Evolutionary conservation across 352 stramenopile species (phyloP), one percentile per base, ranked within the genome.

Genomic region (Thraustochytrium sp.): DNA sequence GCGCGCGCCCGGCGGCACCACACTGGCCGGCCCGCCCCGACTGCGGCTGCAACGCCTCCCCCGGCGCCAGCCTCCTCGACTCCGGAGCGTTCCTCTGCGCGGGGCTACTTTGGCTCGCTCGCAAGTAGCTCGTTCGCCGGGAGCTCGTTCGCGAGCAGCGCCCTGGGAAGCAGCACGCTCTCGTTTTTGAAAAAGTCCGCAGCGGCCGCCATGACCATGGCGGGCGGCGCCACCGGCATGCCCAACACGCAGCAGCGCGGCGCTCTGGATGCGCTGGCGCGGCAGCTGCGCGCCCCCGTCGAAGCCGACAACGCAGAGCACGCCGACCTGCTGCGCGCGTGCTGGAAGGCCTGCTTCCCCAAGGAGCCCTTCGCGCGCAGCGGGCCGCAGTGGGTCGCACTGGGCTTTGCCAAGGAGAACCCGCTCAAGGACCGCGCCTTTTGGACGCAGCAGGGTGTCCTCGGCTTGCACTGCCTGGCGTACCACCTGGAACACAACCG

Each of bases 161-260:
- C 42, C 37, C 34, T 80, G 8, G 68, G 68, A 4, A 51, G n/a
- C 18, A 55, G n/a, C 23, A 51, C 40, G 16, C 31, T 46, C 53
- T 44, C 44, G 26, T 80, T 80, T 26, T 80, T 80, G 68, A 80
- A 80, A 51, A 80, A 80, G 68, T 61, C 68, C 18, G 68, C 46
- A 4, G 9, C 76, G 68, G 68, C 68, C 8, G 68, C 68, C 46
- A 80, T 80, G 44, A 36, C 48, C 1, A 36, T 42, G 13, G 42
- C 68, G 1, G 40, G 53, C 37, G 34, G n/a, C 26, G 53, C 23
- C 21, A 44, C 76, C 23, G 34, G 21, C 34, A 49, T 51, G 51
- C 68, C 68, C 26, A 80, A 5, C 18, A 80, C 48, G 34, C 68
- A 80, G 51, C 68, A 80, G 38, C 26, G 38, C 16, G 68, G 68